Evolutionary conservation across 805 yeast species (phyloP), one percentile per base, ranked within the genome.

Genomic region (Saccharomycopsis malanga): DNA sequence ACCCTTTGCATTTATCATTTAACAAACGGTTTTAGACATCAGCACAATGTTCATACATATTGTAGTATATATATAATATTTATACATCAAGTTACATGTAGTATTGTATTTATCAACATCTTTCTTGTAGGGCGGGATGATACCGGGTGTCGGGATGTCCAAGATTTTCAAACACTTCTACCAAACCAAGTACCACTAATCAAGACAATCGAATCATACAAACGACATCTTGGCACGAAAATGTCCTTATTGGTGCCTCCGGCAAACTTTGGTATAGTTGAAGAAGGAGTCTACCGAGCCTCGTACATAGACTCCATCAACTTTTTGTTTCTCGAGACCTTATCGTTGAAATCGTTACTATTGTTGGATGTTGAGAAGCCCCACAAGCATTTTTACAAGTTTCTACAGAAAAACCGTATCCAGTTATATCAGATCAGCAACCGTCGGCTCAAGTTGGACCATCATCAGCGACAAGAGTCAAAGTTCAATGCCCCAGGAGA

Each of bases 221-320:
- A n/a, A 27, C 12, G 7, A 27, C 30, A 27, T 9, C 30, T 27
- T 9, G 7, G 30, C 30, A 22, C n/a, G n/a, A n/a, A n/a, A n/a
- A n/a, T 27, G 30, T 7, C 40, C 21, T 87, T 88, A 96, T 70
- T 88, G 27, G 86, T 89, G 0, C 95, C 96, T 1, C 98, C 98
- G 1, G 91, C 87, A 42, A 86, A 85, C 60, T 93, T 85, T 67
- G 95, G 96, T 0, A 71, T 87, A 25, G 96, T 89, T 3, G 97
- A 93, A 64, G 81, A 82, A 22, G 95, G 95, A 0, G 68, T 91
- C 1, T 83, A 85, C 65, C 72, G 97, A 45, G 86, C 96, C 57
- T 74, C 93, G 3, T 79, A 80, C 56, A 64, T 91, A 9, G 91
- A 84, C 50, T 76, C 86, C 1, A 78, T 85, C 48, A 82, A 85